Conservation (phyloP, 2,329 filamentous ascomycete species). For the Calonectria pseudoturangicola region DNA sequence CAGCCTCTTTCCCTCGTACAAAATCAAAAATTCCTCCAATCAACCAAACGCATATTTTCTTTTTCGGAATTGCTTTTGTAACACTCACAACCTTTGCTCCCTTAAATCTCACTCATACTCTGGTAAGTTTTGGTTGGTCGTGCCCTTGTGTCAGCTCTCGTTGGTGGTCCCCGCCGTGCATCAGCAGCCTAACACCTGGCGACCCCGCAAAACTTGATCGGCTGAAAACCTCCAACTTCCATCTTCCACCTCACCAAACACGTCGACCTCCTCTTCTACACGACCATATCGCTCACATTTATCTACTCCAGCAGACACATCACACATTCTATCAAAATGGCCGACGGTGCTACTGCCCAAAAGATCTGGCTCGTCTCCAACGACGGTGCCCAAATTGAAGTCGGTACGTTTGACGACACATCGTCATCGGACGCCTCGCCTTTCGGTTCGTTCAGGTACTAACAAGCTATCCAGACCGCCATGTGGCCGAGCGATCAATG, state of each 20-base stretch:
- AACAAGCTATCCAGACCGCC: slow-evolving; percentile 75
- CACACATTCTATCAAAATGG: slow-evolving; percentile 57
- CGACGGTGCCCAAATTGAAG: slow-evolving; percentile 67
- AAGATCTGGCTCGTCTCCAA: slow-evolving; percentile 72
- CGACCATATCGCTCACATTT: slow-evolving; percentile 25
- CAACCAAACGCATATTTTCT: not conserved
- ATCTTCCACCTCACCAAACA: slow-evolving; percentile 43
- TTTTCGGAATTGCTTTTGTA: not conserved
- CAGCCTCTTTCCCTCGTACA: slow-evolving; percentile 4
- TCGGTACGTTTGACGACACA: slow-evolving; percentile 63
- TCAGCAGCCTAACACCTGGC: slow-evolving; percentile 44
- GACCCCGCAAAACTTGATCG: slow-evolving; percentile 53
- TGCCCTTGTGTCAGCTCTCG: slow-evolving; percentile 3
- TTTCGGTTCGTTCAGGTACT: slow-evolving; percentile 39
- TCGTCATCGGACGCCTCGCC: slow-evolving; percentile 34
- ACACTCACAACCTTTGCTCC: not conserved
- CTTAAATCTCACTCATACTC: not conserved
- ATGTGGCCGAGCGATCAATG: slow-evolving; percentile 92
- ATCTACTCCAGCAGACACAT: not conserved
- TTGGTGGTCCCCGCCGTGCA: slow-evolving; percentile 40
- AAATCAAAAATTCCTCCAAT: not conserved
- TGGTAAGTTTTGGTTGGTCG: slow-evolving; percentile 30
- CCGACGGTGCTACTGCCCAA: slow-evolving; percentile 58
- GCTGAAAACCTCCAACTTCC: slow-evolving; percentile 50
- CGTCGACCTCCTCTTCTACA: slow-evolving; percentile 23